A percentile compares a stretch with the other conserved stretches of the same genome.
phyloP scores from a whole-genome alignment of 176 grass and related monocot genomes.

The Triticum timopheevii region DNA sequence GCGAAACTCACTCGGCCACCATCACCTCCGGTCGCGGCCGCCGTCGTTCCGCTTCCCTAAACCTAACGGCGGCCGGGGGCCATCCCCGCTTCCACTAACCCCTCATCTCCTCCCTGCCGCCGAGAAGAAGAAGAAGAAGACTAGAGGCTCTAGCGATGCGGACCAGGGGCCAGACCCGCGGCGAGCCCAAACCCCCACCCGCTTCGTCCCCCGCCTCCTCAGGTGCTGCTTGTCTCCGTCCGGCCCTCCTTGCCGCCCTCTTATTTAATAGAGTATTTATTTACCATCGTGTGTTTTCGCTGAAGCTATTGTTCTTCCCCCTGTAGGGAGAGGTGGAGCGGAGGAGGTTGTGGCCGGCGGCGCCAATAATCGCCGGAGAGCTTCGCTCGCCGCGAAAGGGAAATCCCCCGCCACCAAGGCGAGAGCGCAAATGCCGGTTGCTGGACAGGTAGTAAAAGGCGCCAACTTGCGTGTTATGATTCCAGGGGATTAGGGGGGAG shows the following conservation, averaged over 20 bases:
- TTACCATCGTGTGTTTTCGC: background rate
- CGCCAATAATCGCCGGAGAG: conserved; percentile 15
- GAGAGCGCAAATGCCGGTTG: background rate
- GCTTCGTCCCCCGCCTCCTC: conserved; percentile 13
- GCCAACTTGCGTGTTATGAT: background rate
- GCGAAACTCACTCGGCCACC: conserved; percentile 17
- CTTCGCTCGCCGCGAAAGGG: conserved; percentile 38
- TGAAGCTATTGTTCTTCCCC: background rate
- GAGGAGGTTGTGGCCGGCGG: background rate
- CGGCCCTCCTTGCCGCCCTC: background rate
- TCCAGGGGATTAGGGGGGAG: background rate
- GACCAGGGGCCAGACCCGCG: conserved; percentile 49
- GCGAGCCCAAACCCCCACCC: conserved; percentile 4
- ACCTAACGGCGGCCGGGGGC: conserved; percentile 30
- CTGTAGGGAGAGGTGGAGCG: background rate
- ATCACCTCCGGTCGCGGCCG: background rate
- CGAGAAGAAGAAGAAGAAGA: background rate
- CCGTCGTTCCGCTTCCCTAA: background rate
- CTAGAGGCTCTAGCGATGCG: conserved; percentile 25
- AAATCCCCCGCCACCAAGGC: conserved; percentile 40
- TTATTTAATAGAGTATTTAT: background rate
- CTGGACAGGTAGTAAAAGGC: background rate
- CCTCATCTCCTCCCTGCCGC: background rate
- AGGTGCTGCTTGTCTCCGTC: background rate
- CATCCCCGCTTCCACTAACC: background rate